Conservation (phyloP, 139 green algal genomes). For the Chlorella sp. region DNA sequence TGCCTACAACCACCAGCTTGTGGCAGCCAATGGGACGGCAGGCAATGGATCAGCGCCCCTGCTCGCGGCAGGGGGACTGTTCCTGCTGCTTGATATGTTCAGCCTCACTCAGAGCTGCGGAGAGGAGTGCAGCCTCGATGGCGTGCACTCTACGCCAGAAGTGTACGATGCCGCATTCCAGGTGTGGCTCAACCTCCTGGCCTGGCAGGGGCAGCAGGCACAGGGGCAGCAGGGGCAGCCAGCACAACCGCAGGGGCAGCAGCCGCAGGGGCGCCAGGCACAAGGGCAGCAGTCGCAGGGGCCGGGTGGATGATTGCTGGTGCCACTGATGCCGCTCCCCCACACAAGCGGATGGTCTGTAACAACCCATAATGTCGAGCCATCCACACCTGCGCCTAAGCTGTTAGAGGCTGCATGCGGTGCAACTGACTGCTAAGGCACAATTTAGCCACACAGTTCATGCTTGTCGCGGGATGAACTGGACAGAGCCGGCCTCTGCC, state of each 20-base stretch:
- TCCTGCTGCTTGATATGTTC: slow-evolving; percentile 23
- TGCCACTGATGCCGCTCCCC: too few species aligned
- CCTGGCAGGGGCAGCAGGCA: not conserved
- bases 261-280: too few species aligned
- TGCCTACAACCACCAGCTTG: slow-evolving; percentile 25
- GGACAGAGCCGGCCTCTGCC: not conserved
- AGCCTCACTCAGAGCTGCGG: slow-evolving; percentile 9
- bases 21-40: too few species aligned
- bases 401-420: too few species aligned
- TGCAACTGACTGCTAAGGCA: too few species aligned
- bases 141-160: slow-evolving; percentile 6
- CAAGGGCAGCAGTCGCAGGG: too few species aligned
- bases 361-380: too few species aligned
- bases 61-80: not conserved
- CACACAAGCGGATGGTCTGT: too few species aligned
- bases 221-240: not conserved
- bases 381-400: too few species aligned
- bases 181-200: slow-evolving; percentile 14
- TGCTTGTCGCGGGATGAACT: slow-evolving; percentile 8
- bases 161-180: slow-evolving; percentile 23
- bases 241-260: too few species aligned
- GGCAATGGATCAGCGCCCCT: slow-evolving; percentile 3
- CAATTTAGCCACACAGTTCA: too few species aligned
- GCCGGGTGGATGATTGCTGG: too few species aligned
- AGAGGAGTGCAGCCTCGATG: slow-evolving; percentile 26